phyloP scores from a whole-genome alignment of 441 rosid genomes.

The Metrosideros polymorpha region DNA sequence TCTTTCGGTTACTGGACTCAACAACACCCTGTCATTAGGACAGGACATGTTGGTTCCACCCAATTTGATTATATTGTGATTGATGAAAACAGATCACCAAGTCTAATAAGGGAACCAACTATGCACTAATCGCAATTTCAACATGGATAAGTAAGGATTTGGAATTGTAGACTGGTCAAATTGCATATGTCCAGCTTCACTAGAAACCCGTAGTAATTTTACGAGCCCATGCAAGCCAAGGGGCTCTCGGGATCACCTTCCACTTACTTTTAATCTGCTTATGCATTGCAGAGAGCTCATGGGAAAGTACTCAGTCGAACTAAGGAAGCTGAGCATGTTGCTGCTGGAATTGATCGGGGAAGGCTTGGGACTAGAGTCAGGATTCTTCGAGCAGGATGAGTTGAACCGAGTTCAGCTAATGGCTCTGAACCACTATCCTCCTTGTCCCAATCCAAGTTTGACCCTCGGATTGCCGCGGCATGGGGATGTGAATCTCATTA shows the following conservation, averaged over 20 bases:
- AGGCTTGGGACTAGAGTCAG: slow-evolving; percentile 22
- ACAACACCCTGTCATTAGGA: not conserved
- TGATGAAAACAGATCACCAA: not conserved
- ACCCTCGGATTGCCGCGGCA: slow-evolving; percentile 21
- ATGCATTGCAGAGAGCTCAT: slow-evolving; percentile 20
- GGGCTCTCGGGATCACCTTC: not conserved
- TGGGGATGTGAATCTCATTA: slow-evolving; percentile 14
- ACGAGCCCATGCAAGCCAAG: not conserved
- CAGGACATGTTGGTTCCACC: not conserved
- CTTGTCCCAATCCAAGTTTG: slow-evolving; percentile 28
- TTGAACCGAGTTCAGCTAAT: not conserved
- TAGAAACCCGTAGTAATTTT: not conserved
- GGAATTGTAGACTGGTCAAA: not conserved
- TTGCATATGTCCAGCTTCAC: not conserved
- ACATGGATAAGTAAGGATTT: not conserved
- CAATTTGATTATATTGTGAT: not conserved
- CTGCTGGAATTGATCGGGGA: slow-evolving; percentile 22
- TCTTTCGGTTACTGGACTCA: not conserved
- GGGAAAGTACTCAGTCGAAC: slow-evolving; percentile 16
- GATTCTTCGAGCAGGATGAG: slow-evolving; percentile 2
- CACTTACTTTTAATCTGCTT: not conserved
- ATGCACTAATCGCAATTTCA: not conserved
- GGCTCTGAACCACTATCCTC: slow-evolving; percentile 18
- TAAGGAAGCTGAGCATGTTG: slow-evolving; percentile 15
- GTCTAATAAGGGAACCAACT: not conserved